Percentiles rank a stretch among this genome's conserved stretches.
Evolutionary conservation across 2,329 filamentous ascomycete genomes (phyloP).

Genomic region (Apiospora arundinis): DNA sequence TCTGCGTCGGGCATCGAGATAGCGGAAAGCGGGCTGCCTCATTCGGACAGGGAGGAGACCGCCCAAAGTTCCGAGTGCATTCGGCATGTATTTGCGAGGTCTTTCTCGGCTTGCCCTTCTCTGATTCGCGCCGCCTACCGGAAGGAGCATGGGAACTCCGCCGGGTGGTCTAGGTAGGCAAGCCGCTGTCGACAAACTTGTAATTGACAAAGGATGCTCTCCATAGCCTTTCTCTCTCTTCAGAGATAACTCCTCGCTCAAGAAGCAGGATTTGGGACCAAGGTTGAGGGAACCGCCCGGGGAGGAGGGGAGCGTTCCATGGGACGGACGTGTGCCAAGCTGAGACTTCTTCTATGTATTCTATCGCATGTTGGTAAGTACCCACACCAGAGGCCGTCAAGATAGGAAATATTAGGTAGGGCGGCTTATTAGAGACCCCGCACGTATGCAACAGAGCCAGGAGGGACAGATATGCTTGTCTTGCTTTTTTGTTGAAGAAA

Average conservation of each 20-base stretch:
- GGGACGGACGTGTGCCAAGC: neutral
- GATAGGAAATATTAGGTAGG: conserved; percentile 1
- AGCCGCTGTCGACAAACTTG: neutral
- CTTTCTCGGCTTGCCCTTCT: neutral
- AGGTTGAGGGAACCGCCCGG: neutral
- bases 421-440: neutral
- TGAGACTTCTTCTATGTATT: neutral
- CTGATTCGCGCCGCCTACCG: neutral
- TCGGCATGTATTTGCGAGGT: neutral
- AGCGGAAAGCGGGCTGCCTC: conserved; percentile 1
- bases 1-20: neutral
- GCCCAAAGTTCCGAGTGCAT: neutral
- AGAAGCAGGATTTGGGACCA: neutral
- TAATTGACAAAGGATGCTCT: too few relatives aligned
- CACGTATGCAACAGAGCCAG: neutral
- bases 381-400: neutral
- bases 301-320: neutral
- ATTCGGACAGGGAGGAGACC: neutral
- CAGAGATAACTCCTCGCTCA: too few relatives aligned
- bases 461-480: neutral
- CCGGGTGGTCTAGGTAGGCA: neutral
- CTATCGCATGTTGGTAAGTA: neutral
- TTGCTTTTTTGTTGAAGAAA: conserved; percentile 10
- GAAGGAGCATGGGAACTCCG: neutral
- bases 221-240: too few relatives aligned